Evolutionary conservation across 257 asterid species (phyloP), one percentile per base, ranked within the genome.

Genomic region (Przewalskia tangutica): DNA sequence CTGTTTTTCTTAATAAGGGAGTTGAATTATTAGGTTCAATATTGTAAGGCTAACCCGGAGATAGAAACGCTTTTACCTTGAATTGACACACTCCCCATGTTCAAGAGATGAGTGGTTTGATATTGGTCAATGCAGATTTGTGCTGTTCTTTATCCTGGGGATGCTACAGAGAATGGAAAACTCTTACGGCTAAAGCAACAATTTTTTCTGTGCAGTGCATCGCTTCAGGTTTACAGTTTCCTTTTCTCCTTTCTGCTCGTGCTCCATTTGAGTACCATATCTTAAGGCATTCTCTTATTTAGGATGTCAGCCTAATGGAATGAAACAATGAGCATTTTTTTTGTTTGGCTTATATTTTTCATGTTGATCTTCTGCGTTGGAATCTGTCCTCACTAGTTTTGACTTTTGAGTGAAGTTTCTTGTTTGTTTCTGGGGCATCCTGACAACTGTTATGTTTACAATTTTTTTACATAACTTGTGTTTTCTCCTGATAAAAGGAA

Each of bases 131-230:
- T 88, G 87, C 92, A 96, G 98, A 96, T 96, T 82, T 94, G 98
- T 89, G 99, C 98, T 80, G 98, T 96, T 76, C 89, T 96, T 38
- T 96, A 96, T 87, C 99, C 99, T 77, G 99, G 99, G 83, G 98
- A 96, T 90, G 97, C 99, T 80, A 92, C 98, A 17, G 99, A 96
- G 86, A 84, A 89, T 80, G 99, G 99, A 80, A 96, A 96, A 85
- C 90, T 96, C 79, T 84, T 96, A 85, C 86, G 99, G 80, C 87
- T 96, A 84, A 94, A 93, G 97, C 99, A 96, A 84, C 99, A 96
- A 87, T 96, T 85, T 92, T 96, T 96, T 89, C 92, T 96, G 79
- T 96, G 99, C 82, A 93, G 99, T 90, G 99, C 99, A 67, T 96
- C 99, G 14, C 98, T 94, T 87, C 99, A 94, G 99, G 99, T 96